A percentile compares a stretch with the other conserved stretches of the same genome.
Conservation (phyloP, 75 land plant genomes). For the Cupressus sempervirens region DNA sequence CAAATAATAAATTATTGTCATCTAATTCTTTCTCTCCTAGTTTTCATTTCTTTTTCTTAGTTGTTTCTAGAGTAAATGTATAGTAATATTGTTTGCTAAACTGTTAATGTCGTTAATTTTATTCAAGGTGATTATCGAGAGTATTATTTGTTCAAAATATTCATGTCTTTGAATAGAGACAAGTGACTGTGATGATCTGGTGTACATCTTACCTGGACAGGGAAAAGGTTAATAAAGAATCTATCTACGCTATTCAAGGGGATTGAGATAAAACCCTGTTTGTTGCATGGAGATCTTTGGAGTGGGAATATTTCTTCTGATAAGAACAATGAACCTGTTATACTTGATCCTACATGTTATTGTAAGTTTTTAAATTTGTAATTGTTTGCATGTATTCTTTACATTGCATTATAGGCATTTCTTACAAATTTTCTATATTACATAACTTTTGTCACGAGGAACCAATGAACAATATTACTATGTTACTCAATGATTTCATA, state of each 20-base stretch:
- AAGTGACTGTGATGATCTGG: no score
- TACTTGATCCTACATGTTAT: no score
- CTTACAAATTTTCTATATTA: not conserved
- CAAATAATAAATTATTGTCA: no score
- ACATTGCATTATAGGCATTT: not conserved
- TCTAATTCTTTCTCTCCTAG: not conserved
- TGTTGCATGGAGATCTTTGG: conserved; percentile 98
- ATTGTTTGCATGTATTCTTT: not conserved
- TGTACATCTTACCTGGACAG: no score
- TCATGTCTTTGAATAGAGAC: not conserved
- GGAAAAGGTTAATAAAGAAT: no score
- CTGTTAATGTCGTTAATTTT: no score
- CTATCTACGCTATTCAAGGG: conserved; percentile 66
- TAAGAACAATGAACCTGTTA: conserved; percentile 88
- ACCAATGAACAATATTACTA: not conserved
- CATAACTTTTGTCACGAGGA: no score
- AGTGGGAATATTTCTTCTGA: conserved; percentile 91
- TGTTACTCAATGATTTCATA: not conserved
- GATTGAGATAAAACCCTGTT: conserved; percentile 71
- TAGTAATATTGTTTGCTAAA: no score
- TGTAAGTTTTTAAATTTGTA: conserved; percentile 24
- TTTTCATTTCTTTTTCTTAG: not conserved
- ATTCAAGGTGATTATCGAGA: no score
- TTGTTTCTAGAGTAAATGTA: no score
- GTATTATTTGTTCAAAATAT: not conserved